phyloP scores from a whole-genome alignment of 768 basidiomycete species.

The Tephrocybe sp. region DNA sequence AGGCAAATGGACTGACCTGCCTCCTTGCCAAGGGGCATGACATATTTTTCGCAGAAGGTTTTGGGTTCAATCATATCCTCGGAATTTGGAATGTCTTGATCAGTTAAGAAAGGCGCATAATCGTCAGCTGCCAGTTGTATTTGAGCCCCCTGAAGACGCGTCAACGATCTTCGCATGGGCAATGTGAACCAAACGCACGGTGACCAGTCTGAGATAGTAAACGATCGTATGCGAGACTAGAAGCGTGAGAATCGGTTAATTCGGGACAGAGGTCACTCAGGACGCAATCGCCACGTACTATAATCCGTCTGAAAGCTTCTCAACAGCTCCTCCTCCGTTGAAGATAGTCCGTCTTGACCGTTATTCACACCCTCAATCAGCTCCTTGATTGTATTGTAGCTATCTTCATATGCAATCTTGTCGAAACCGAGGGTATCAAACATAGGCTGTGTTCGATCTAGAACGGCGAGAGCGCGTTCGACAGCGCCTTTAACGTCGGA shows the following conservation, averaged over 20 bases:
- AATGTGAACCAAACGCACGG: slow-evolving; percentile 34
- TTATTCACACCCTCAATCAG: slow-evolving; percentile 46
- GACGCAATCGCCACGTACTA: slow-evolving; percentile 31
- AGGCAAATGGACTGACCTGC: slow-evolving; percentile 47
- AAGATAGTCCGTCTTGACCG: slow-evolving; percentile 27
- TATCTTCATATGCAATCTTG: slow-evolving; percentile 68
- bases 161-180: neutral
- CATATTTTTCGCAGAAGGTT: slow-evolving; percentile 73
- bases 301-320: slow-evolving; percentile 51
- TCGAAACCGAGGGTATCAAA: slow-evolving; percentile 65
- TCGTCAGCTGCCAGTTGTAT: slow-evolving; percentile 61
- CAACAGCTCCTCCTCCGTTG: slow-evolving; percentile 41
- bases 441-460: slow-evolving; percentile 46
- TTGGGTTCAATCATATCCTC: slow-evolving; percentile 52
- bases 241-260: neutral
- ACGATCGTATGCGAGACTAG: slow-evolving; percentile 72
- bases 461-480: slow-evolving; percentile 45
- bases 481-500: slow-evolving; percentile 45
- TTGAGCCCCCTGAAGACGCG: slow-evolving; percentile 53
- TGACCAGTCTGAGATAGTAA: slow-evolving; percentile 76
- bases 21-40: slow-evolving; percentile 76
- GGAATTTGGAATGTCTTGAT: slow-evolving; percentile 53
- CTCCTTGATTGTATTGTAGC: slow-evolving; percentile 59
- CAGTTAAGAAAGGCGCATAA: slow-evolving; percentile 71
- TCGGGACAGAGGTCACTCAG: neutral